Conservation (phyloP, 805 yeast genomes). For the Saturnispora gosingensis region DNA sequence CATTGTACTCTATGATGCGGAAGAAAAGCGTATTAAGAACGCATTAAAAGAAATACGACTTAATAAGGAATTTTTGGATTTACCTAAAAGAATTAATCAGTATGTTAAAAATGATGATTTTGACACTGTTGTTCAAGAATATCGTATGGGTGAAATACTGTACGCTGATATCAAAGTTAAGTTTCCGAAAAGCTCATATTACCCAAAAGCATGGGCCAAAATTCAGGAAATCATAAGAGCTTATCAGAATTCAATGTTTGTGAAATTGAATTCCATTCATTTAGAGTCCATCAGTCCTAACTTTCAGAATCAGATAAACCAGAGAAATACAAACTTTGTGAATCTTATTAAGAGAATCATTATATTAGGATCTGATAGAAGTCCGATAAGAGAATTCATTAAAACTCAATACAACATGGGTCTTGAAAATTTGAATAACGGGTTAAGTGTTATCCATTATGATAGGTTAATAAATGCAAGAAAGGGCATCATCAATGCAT, state of each 20-base stretch:
- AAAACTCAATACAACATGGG: slow-evolving; percentile 38
- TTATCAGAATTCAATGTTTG: slow-evolving; percentile 49
- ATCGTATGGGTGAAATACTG: slow-evolving; percentile 36
- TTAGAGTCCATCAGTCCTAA: slow-evolving; percentile 23
- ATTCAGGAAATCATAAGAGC: slow-evolving; percentile 44
- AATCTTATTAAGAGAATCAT: slow-evolving; percentile 43
- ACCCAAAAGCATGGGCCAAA: slow-evolving; percentile 46
- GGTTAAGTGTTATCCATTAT: slow-evolving; percentile 32
- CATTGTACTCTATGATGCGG: slow-evolving; percentile 39
- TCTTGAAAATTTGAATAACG: slow-evolving; percentile 30
- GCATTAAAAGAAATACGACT: slow-evolving; percentile 44
- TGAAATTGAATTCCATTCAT: slow-evolving; percentile 30
- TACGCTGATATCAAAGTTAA: slow-evolving; percentile 12
- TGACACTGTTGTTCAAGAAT: slow-evolving; percentile 47
- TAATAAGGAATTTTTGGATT: slow-evolving; percentile 44
- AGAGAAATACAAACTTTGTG: slow-evolving; percentile 25
- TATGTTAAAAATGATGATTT: slow-evolving; percentile 44
- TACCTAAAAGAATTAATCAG: slow-evolving; percentile 40
- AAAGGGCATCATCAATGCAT: slow-evolving; percentile 30
- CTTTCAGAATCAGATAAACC: slow-evolving; percentile 10
- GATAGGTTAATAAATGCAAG: slow-evolving; percentile 33
- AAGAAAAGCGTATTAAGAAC: slow-evolving; percentile 38
- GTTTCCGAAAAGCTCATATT: slow-evolving; percentile 23
- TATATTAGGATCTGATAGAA: slow-evolving; percentile 52
- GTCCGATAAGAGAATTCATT: slow-evolving; percentile 60